These are phyloP conservation scores for Russula ochroleuca DNA, from an alignment of 768 basidiomycete genomes.

Conservation along the genomic window DNA sequence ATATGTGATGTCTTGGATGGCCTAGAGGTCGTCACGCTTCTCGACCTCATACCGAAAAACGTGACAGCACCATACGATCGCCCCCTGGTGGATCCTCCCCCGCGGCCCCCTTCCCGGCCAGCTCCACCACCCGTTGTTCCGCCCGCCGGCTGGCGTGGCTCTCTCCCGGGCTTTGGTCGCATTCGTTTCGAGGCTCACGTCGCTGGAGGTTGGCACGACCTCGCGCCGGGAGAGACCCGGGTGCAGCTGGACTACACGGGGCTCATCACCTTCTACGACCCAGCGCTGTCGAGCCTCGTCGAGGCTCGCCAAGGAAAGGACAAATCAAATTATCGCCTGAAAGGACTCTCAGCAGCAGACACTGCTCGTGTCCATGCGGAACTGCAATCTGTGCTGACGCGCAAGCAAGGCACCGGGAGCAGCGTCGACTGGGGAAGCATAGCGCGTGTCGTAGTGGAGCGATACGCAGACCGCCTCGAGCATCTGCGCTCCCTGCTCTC, in stretches of 20 bases:
- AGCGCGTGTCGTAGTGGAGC: constrained; percentile 38
- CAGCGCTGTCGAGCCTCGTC: constrained; percentile 37
- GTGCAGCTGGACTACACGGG: constrained; percentile 42
- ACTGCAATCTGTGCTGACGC: constrained; percentile 32
- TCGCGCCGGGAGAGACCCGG: constrained; percentile 43
- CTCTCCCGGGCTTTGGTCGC: not conserved
- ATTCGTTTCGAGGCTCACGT: constrained; percentile 30
- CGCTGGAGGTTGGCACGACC: constrained; percentile 42
- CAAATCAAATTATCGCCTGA: constrained; percentile 38
- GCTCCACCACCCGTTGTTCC: not conserved
- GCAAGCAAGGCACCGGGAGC: constrained; percentile 28
- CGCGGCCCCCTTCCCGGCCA: not conserved
- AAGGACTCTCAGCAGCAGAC: constrained; percentile 35
- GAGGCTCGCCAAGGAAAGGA: constrained; percentile 32
- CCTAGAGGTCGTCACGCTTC: constrained; percentile 19
- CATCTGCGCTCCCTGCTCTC: constrained; percentile 37
- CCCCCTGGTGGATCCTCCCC: not conserved
- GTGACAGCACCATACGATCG: not conserved
- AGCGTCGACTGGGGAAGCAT: constrained; percentile 44
- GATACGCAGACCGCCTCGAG: constrained; percentile 43
- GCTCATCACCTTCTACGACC: constrained; percentile 45
- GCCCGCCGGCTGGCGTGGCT: constrained; percentile 26
- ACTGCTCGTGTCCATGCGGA: constrained; percentile 27
- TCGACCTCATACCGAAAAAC: constrained; percentile 15
- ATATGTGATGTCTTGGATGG: constrained; percentile 20